Conservation (phyloP, 164 flowering plant species). For the Chimonanthus praecox region DNA sequence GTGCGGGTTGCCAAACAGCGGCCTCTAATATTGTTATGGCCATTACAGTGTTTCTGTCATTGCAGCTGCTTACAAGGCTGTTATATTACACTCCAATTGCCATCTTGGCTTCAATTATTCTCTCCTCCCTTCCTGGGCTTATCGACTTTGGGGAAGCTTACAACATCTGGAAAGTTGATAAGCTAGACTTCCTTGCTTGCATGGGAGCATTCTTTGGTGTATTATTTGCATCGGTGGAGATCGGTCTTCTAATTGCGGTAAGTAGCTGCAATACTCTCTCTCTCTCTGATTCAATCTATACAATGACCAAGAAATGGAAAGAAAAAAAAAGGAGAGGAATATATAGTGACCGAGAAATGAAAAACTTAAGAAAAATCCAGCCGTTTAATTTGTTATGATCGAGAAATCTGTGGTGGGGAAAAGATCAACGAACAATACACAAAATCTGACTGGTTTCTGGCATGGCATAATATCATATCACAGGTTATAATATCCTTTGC, state of each 20-base stretch:
- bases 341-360: no score
- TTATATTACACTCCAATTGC: slow-evolving; percentile 77
- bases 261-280: background rate
- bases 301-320: no score
- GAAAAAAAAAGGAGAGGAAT: no score
- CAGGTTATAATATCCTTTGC: slow-evolving; percentile 70
- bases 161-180: slow-evolving; percentile 67
- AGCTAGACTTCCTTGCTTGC: slow-evolving; percentile 75
- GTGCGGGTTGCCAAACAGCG: slow-evolving; percentile 70
- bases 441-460: no score
- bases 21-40: slow-evolving; percentile 92
- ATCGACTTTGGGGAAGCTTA: slow-evolving; percentile 55
- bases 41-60: slow-evolving; percentile 48
- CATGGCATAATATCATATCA: background rate
- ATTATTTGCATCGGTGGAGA: slow-evolving; percentile 70
- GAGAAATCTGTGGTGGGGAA: no score
- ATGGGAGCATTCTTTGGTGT: slow-evolving; percentile 79
- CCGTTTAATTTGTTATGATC: no score
- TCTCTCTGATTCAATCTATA: no score
- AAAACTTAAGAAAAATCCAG: no score
- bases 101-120: slow-evolving; percentile 70
- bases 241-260: slow-evolving; percentile 77
- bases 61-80: slow-evolving; percentile 58
- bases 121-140: slow-evolving; percentile 79
- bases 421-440: no score